Conservation (phyloP, 1,284 basidiomycete genomes). For the Ustilago crameri region DNA sequence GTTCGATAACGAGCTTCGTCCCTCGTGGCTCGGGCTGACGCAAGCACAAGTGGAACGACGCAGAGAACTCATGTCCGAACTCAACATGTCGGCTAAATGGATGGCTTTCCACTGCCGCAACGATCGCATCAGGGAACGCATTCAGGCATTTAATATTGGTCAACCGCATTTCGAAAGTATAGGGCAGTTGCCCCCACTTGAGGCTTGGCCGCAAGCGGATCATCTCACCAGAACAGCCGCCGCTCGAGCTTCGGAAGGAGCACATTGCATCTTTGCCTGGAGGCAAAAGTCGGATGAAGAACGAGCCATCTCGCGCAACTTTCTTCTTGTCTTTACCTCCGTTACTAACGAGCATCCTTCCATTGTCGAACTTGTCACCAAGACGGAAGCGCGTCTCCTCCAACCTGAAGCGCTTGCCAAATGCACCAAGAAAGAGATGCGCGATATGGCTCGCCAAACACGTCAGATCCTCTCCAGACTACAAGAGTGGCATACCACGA, state of each 20-base stretch:
- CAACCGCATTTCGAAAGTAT: slow-evolving; percentile 8
- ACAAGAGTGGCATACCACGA: slow-evolving; percentile 20
- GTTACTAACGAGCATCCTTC: slow-evolving; percentile 17
- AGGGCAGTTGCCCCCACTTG: slow-evolving; percentile 17
- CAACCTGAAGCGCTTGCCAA: slow-evolving; percentile 17
- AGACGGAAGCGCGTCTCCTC: slow-evolving; percentile 17
- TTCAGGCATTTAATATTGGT: slow-evolving; percentile 20
- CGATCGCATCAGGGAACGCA: neutral
- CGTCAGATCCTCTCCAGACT: slow-evolving; percentile 20
- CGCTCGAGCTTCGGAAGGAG: neutral
- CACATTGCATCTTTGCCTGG: slow-evolving; percentile 5
- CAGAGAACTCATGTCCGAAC: slow-evolving; percentile 16
- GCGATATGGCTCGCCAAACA: slow-evolving; percentile 29
- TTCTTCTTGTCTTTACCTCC: neutral
- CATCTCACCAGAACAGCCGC: slow-evolving; percentile 4
- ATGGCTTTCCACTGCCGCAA: slow-evolving; percentile 26
- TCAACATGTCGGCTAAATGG: slow-evolving; percentile 18
- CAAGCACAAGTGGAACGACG: slow-evolving; percentile 22
- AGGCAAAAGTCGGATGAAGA: slow-evolving; percentile 14
- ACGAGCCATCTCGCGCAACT: slow-evolving; percentile 16
- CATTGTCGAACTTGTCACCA: slow-evolving; percentile 16
- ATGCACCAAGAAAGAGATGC: slow-evolving; percentile 33
- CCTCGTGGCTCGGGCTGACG: slow-evolving; percentile 23
- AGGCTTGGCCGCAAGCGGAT: slow-evolving; percentile 23
- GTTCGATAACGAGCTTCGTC: slow-evolving; percentile 22